Evolutionary conservation across 345 rosid genomes (phyloP), one percentile per base, ranked within the genome.

Genomic region (Sapria himalayana): DNA sequence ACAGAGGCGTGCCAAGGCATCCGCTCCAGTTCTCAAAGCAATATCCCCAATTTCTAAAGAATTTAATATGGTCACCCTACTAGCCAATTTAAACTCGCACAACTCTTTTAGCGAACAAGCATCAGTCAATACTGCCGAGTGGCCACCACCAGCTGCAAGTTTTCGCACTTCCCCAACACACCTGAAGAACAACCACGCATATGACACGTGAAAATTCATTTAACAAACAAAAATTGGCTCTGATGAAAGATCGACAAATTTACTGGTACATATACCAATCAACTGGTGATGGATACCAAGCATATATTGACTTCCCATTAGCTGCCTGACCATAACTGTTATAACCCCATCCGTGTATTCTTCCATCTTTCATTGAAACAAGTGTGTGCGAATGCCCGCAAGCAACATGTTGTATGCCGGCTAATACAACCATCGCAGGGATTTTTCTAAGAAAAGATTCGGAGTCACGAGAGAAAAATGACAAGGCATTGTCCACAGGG

Each of bases 181-280:
- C 93, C 95, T 91, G 66, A 58, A 54, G 41, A 13, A 35, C 12
- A 2, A 22, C n/a, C n/a, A n/a, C n/a, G n/a, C n/a, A n/a, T n/a
- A n/a, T n/a, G n/a, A n/a, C n/a, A n/a, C n/a, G n/a, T n/a, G n/a
- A n/a, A n/a, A n/a, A n/a, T n/a, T n/a, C n/a, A n/a, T n/a, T n/a
- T n/a, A n/a, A n/a, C n/a, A n/a, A n/a, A n/a, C n/a, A n/a, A n/a
- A n/a, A n/a, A n/a, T n/a, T n/a, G n/a, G n/a, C n/a, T n/a, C n/a
- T n/a, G n/a, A n/a, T n/a, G n/a, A n/a, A n/a, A n/a, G n/a, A n/a
- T n/a, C n/a, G n/a, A n/a, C n/a, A n/a, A n/a, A n/a, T n/a, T n/a
- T n/a, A n/a, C n/a, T n/a, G n/a, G n/a, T n/a, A n/a, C n/a, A n/a
- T 64, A 33, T 73, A 84, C 99, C 99, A 89, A 60, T 89, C 95